Conservation (phyloP, 805 yeast species). For the Wickerhamiella kurtzmanii region DNA sequence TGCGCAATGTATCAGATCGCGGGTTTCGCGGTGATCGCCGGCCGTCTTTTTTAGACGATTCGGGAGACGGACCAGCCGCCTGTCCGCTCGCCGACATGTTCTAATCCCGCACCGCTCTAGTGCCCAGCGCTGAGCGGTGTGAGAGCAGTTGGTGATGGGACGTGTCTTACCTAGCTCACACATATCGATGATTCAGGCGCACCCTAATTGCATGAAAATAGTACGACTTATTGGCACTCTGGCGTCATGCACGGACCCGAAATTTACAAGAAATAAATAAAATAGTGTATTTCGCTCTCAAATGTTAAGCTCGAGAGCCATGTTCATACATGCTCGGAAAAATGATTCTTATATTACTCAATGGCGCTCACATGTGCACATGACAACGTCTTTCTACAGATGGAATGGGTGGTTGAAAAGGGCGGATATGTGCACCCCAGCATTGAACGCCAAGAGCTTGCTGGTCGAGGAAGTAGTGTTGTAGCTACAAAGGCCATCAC, state of each 20-base stretch:
- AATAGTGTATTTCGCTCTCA: not conserved
- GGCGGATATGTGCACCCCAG: conserved; percentile 13
- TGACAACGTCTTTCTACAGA: not conserved
- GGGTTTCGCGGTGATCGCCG: not conserved
- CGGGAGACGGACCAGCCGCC: not conserved
- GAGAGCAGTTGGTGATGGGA: no score
- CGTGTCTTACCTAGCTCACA: no score
- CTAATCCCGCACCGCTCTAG: no score
- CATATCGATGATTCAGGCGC: no score
- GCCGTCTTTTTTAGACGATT: not conserved
- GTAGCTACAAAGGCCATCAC: conserved; percentile 31
- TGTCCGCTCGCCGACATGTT: not conserved
- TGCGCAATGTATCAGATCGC: conserved; percentile 14
- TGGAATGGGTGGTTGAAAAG: conserved; percentile 1
- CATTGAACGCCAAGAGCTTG: conserved; percentile 29
- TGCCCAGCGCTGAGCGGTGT: no score
- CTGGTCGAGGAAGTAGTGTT: conserved; percentile 52
- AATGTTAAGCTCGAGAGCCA: not conserved
- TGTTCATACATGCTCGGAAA: not conserved
- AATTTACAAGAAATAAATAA: not conserved
- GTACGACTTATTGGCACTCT: no score
- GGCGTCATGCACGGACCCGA: no score
- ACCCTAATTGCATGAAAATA: no score
- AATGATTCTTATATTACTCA: not conserved
- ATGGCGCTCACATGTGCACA: not conserved